Base-by-base conservation (phyloP, 2,329 filamentous ascomycete species). In the Blastomyces parvus region DNA sequence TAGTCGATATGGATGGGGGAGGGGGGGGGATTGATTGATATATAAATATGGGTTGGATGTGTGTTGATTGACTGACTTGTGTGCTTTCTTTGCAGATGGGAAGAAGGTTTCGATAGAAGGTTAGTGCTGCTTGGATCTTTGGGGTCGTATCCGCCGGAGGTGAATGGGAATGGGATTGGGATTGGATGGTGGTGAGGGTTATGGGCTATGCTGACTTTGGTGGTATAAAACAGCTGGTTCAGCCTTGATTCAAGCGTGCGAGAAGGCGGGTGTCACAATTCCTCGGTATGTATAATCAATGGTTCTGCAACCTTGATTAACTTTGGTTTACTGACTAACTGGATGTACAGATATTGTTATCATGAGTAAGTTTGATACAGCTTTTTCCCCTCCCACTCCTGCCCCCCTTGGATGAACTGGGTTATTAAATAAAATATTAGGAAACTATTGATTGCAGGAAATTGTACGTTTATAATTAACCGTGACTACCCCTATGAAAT, bases 71-170 rank as follows among this genome's bases (percentile, higher is more conserved):
- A 27, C 75, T 79, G 70, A 80, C 71, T 46, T 33, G 14, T 27
- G 48, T 30, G 64, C 68, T 66, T 66, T 69, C 55, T 74, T 52
- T 40, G 6, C 19, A 92, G 93, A 99, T 86, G 94, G 93, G 76
- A 96, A 96, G 83, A 96, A 97, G 81, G 88, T 99, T 63, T 96
- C 91, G 67, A 91, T 99, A 77, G 91, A 97, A 89, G 91, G 91
- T 96, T 59, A 44, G 56, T 59, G 22, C 14, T 38, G 19, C 46
- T 19, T 44, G 25, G 9, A 19, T 42, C 27, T 3, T n/a, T 50
- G 17, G n/a, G 46, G 46, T 38, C 65, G 42, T 38, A 61, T 17
- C 6, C 13, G 2, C 36, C 55, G 2, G 44, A 17, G 53, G 36
- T 40, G n/a, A n/a, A n/a, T n/a, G n/a, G n/a, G 42, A 13, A 30